Evolutionary conservation across 305 asterid species (phyloP), one percentile per base, ranked within the genome.

Genomic region (Nicotiana rustica): DNA sequence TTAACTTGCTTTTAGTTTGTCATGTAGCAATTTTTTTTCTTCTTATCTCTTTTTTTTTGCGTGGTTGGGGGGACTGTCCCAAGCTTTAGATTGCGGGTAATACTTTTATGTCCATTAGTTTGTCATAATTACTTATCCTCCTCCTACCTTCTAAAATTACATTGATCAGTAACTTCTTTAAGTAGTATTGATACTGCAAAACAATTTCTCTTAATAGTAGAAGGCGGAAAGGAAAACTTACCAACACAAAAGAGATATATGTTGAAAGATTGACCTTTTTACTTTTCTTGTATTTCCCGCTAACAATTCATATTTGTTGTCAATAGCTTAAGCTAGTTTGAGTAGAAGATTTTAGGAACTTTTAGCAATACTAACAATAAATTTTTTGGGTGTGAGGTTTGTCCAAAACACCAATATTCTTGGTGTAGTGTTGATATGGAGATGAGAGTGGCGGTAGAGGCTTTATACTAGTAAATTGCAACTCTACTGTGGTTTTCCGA

Each of bases 51-150:
- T 44, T 21, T 0, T 62, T 60, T 62, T 21, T 8, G 33, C 3
- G 3, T 7, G 3, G 14, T 8, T 7, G 31, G 60, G 60, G 49
- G 47, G 19, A 8, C 25, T 6, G 17, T 71, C 41, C 38, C 44
- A 73, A 47, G 21, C 13, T 73, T 44, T 73, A 9, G 41, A 17
- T 73, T 47, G 12, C 6, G 79, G 60, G 21, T 25, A 73, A 73
- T 25, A 47, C 62, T 47, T 71, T 73, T 18, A 73, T 47, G 41
- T 31, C 79, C n/a, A 47, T 71, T 47, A 41, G 61, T 71, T 71
- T 47, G 38, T 25, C 79, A 25, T 7, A 21, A 71, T 25, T 71
- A 71, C 61, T 21, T 71, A 71, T 47, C 62, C 19, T 47, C 19
- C 38, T 71, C 61, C 49, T 33, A 67, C 75, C 17, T 68, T 38